Evolutionary conservation across 2,329 filamentous ascomycete genomes (phyloP).

Genomic region (Gaeumannomyces tritici): DNA sequence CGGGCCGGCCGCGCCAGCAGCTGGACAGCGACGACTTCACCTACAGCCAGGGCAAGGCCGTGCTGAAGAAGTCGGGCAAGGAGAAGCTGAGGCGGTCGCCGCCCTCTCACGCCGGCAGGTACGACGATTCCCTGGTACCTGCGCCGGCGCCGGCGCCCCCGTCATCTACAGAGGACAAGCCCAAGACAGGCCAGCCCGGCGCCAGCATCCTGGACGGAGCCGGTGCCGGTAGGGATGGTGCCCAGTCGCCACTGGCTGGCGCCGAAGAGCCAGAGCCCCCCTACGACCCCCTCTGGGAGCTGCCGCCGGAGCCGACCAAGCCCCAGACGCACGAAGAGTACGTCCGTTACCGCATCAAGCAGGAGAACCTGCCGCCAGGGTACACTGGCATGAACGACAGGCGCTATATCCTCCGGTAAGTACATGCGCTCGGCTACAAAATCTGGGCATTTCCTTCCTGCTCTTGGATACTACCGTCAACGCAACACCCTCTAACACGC

Average conservation of each 20-base stretch:
- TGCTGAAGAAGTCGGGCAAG: background rate
- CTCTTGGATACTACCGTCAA: too few relatives aligned
- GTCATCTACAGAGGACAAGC: background rate
- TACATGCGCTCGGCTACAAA: constrained; percentile 5
- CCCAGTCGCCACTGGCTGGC: background rate
- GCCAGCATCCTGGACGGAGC: constrained; percentile 1
- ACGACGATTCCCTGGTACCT: too few relatives aligned
- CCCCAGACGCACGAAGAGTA: constrained; percentile 46
- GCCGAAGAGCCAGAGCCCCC: background rate
- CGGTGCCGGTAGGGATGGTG: background rate
- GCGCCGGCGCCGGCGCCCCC: too few relatives aligned
- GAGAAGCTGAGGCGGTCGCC: background rate
- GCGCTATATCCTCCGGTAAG: constrained; percentile 55
- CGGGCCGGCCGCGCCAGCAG: background rate
- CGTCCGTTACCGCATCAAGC: constrained; percentile 33
- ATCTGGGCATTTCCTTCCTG: too few relatives aligned
- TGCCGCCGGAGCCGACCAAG: constrained; percentile 22
- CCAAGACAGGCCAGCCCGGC: background rate
- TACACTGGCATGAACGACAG: constrained; percentile 33
- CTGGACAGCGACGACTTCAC: constrained; percentile 1
- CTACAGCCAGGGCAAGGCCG: constrained; percentile 1
- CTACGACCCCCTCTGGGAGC: background rate
- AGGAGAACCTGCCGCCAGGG: constrained; percentile 37
- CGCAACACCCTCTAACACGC: background rate
- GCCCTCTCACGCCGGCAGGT: background rate